Base-by-base conservation (phyloP, 2,329 filamentous ascomycete species). In the Fusarium brevicatenulatum region DNA sequence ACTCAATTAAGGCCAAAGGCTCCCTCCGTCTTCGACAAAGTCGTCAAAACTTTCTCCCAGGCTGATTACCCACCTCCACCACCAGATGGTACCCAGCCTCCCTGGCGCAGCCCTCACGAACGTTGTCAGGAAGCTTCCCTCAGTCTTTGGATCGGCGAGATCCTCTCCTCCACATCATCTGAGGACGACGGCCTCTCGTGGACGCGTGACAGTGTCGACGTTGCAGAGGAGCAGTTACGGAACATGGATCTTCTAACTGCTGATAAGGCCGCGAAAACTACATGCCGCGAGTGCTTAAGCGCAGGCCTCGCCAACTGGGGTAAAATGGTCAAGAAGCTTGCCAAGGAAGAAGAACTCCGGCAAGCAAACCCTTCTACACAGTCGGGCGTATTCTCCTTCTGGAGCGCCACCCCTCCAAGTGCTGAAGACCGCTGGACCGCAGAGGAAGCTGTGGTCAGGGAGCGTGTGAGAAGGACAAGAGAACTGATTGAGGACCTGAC, bases 111-210 rank as follows among this genome's bases (percentile, higher is more conserved):
- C 62, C 79, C 90, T 15, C 85, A 87, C 34, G 90, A 93, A 72
- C 87, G 89, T 42, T 98, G 95, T 81, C 92, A 96, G 73, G 95
- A 98, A 81, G 94, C 95, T 6, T 94, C 90, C 0, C 83, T 98
- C 19, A 95, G 94, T 86, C 88, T 95, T 30, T 96, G 97, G 81
- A 95, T 98, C 71, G 95, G 95, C 66, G 95, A 98, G 83, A 97
- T 98, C 57, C 87, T 98, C 37, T 98, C 93, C 81, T 89, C 93
- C 1, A 89, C 88, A 9, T 76, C 78, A 3, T 83, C 81, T 23
- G 84, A 85, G 56, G 91, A 93, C 54, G 91, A 92, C 68, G 95
- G 95, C 1, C 86, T 98, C 4, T 91, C 91, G 10, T 98, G 95
- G 95, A 97, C 95, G 2, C 90, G 94, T 62, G 94, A 97, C 71